phyloP scores from a whole-genome alignment of 179 eudicot species.

The Actinidia polygama region DNA sequence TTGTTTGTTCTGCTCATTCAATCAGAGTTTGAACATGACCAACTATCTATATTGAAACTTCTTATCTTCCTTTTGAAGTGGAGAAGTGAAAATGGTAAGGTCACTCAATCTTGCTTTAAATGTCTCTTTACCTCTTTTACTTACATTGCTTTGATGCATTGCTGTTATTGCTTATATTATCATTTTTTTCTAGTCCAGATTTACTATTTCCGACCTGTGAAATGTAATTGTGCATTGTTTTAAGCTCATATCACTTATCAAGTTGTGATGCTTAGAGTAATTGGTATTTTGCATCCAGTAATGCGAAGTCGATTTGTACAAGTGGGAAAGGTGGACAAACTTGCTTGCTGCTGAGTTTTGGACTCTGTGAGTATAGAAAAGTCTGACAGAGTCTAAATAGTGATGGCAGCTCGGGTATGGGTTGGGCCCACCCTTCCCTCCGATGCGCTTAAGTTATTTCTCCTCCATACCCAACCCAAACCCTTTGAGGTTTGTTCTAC shows the following conservation, averaged over 20 bases:
- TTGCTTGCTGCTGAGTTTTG: no score
- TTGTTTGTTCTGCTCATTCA: conserved; percentile 56
- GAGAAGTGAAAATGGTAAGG: conserved; percentile 75
- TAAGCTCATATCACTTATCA: background rate
- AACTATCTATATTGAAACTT: conserved; percentile 57
- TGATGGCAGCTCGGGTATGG: no score
- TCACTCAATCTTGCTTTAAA: background rate
- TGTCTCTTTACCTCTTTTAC: background rate
- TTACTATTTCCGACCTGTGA: background rate
- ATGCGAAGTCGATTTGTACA: no score
- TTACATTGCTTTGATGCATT: conserved; percentile 4
- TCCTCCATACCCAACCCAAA: no score
- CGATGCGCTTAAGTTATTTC: no score
- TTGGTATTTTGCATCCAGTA: no score
- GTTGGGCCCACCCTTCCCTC: no score
- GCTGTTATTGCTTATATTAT: background rate
- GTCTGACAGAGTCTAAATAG: no score
- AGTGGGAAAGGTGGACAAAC: no score
- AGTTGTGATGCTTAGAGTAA: background rate
- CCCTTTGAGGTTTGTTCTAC: no score
- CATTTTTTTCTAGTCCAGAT: background rate
- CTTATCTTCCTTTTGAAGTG: conserved; percentile 61
- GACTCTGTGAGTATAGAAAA: no score
- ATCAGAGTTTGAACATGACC: conserved; percentile 81
- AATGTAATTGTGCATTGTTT: background rate